These are phyloP conservation scores for Candida coquimbonensis DNA, from an alignment of 805 yeast genomes.

Conservation along the genomic window DNA sequence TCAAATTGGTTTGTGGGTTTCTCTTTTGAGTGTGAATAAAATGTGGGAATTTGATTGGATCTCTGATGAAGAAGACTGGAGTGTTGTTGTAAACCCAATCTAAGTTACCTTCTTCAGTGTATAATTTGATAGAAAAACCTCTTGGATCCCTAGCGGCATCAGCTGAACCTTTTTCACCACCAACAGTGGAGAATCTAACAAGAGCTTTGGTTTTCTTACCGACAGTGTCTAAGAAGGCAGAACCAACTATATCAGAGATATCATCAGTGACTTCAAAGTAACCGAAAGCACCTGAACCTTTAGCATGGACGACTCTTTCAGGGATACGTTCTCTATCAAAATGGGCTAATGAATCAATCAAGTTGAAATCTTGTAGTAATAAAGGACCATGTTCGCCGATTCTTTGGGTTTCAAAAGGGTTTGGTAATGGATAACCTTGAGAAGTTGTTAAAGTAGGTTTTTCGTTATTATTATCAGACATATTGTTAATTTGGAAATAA, in stretches of 20 bases:
- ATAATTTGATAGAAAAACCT: slow-evolving; percentile 74
- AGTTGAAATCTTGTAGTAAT: slow-evolving; percentile 71
- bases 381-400: slow-evolving; percentile 73
- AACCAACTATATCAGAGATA: slow-evolving; percentile 61
- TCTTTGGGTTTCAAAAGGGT: slow-evolving; percentile 72
- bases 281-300: slow-evolving; percentile 90
- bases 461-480: slow-evolving; percentile 10
- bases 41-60: slow-evolving; percentile 80
- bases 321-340: slow-evolving; percentile 89
- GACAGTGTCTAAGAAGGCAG: slow-evolving; percentile 61
- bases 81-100: slow-evolving; percentile 85
- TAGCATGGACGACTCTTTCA: slow-evolving; percentile 90
- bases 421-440: slow-evolving; percentile 70
- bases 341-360: slow-evolving; percentile 78
- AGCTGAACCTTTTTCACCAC: slow-evolving; percentile 77
- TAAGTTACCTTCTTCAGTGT: slow-evolving; percentile 79
- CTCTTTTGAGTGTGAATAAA: slow-evolving; percentile 88
- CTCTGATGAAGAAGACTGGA: slow-evolving; percentile 79
- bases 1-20: slow-evolving; percentile 72
- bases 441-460: slow-evolving; percentile 60
- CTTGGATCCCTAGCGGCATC: slow-evolving; percentile 86
- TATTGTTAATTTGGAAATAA: background rate
- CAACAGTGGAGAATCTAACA: slow-evolving; percentile 80
- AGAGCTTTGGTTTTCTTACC: slow-evolving; percentile 75
- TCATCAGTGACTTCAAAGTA: slow-evolving; percentile 84